Evolutionary conservation across 2,329 filamentous ascomycete species (phyloP).

Genomic region (Aspergillus pseudoglaucus): DNA sequence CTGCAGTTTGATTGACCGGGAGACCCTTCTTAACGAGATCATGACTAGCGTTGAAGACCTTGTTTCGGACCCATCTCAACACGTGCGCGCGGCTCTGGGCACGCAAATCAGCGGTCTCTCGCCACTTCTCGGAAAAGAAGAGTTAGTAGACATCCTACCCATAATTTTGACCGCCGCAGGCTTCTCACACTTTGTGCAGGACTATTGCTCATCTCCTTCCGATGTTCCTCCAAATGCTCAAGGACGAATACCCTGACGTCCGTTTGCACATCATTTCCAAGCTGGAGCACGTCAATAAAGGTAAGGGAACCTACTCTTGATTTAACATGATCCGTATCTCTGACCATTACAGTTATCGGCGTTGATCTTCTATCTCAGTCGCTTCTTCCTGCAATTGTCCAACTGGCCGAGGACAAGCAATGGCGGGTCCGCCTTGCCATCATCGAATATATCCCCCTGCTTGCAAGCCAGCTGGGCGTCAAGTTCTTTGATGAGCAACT

Average conservation of each 20-base stretch:
- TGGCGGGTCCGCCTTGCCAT: slow-evolving; percentile 97
- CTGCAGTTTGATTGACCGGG: slow-evolving; percentile 80
- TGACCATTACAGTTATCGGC: slow-evolving; percentile 66
- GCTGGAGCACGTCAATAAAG: slow-evolving; percentile 94
- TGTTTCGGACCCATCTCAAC: slow-evolving; percentile 91
- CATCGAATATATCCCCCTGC: slow-evolving; percentile 96
- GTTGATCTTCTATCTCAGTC: slow-evolving; percentile 96
- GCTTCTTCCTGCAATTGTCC: slow-evolving; percentile 91
- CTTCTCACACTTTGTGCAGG: slow-evolving; percentile 41
- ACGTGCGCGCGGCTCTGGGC: slow-evolving; percentile 89
- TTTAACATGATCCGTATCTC: background rate
- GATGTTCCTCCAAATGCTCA: slow-evolving; percentile 99
- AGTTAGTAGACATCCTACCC: slow-evolving; percentile 53
- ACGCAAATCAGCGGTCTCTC: slow-evolving; percentile 96
- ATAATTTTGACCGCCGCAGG: background rate
- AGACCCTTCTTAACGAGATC: slow-evolving; percentile 85
- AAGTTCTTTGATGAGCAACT: slow-evolving; percentile 99
- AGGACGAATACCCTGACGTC: slow-evolving; percentile 97
- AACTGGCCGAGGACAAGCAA: slow-evolving; percentile 97
- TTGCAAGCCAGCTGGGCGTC: slow-evolving; percentile 91
- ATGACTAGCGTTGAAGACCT: slow-evolving; percentile 95
- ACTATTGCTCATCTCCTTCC: slow-evolving; percentile 94
- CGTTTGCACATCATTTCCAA: slow-evolving; percentile 99
- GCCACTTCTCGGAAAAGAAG: slow-evolving; percentile 94
- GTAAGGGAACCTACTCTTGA: slow-evolving; percentile 41